Evolutionary conservation across 306 rosid genomes (phyloP), one percentile per base, ranked within the genome.

Genomic region (Clitoria ternatea): DNA sequence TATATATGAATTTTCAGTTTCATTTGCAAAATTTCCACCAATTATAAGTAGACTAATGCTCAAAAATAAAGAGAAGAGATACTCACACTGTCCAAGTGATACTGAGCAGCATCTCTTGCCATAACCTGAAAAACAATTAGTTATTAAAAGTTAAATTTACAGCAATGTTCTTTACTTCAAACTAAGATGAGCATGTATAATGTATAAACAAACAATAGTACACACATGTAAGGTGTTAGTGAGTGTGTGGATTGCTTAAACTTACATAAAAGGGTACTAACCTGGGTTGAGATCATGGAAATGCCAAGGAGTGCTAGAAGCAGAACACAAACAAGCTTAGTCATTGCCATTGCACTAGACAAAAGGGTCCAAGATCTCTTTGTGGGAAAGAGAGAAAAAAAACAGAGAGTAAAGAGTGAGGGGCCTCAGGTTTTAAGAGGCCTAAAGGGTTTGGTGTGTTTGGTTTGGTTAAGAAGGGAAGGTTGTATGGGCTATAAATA

Each of bases 261-360:
- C n/a, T n/a, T n/a, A n/a, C n/a, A n/a, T 35, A 32, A 18, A 23
- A 42, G 36, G 70, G 43, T 3, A 33, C 70, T 53, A 22, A 85
- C 89, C 85, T 74, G 80, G 66, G 77, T 65, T 17, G 84, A 35
- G 66, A 79, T 69, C 80, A 82, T 30, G 73, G 89, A 83, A 80
- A 85, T 72, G 76, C 66, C 79, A 29, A 85, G 67, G 70, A 85
- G 80, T 39, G 86, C 72, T 1, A 87, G 76, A 78, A 87, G 68
- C 23, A 87, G 63, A 73, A 79, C 20, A 59, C 70, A 75, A 32
- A 65, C 23, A 85, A 85, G 69, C 83, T 82, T 85, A 66, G 78
- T 47, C 81, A 80, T 73, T 47, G 67, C 64, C 57, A 67, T 40
- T 52, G 37, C 24, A 35, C 26, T 2, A 53, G 24, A 50, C 27